Conservation (phyloP, 352 stramenopile species). For the Globisporangium mamillatum region DNA sequence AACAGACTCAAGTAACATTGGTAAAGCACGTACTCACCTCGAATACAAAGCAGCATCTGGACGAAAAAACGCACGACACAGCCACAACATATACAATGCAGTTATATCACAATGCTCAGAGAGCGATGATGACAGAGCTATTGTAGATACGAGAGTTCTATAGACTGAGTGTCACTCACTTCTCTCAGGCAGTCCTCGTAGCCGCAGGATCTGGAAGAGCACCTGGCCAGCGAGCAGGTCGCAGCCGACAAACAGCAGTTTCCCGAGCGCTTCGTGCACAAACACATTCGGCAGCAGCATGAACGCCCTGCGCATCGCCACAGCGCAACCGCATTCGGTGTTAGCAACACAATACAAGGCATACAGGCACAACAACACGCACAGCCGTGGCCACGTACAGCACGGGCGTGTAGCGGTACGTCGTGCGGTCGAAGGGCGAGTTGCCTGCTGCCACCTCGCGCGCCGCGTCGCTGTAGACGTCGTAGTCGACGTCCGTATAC, state of each 20-base stretch:
- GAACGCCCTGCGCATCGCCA: slow-evolving; percentile 40
- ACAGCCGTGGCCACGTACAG: slow-evolving; percentile 49
- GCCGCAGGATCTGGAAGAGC: slow-evolving; percentile 84
- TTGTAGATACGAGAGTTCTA: not conserved
- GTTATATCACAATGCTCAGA: not conserved
- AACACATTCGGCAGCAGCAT: slow-evolving; percentile 76
- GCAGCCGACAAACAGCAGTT: slow-evolving; percentile 94
- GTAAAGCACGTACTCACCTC: slow-evolving; percentile 25
- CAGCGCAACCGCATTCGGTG: not conserved
- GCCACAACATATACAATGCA: not conserved
- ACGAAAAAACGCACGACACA: slow-evolving; percentile 2
- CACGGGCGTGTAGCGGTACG: slow-evolving; percentile 98
- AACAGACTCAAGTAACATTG: too few species aligned
- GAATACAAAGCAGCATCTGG: slow-evolving; percentile 62
- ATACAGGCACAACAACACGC: not conserved
- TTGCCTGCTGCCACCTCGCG: slow-evolving; percentile 80
- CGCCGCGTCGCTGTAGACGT: slow-evolving; percentile 97
- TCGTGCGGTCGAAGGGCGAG: slow-evolving; percentile 95
- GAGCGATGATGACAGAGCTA: not conserved
- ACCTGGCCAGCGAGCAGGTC: slow-evolving; percentile 93
- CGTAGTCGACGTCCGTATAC: slow-evolving; percentile 99
- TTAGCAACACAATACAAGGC: not conserved
- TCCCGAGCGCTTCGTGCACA: slow-evolving; percentile 85
- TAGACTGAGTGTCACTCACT: slow-evolving; percentile 23
- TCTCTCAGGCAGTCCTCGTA: slow-evolving; percentile 52